A percentile compares a stretch with the other conserved stretches of the same genome.
These are phyloP conservation scores for Tolypocladium ophioglossoides DNA, from an alignment of 2,329 filamentous ascomycete species.

Conservation along the genomic window DNA sequence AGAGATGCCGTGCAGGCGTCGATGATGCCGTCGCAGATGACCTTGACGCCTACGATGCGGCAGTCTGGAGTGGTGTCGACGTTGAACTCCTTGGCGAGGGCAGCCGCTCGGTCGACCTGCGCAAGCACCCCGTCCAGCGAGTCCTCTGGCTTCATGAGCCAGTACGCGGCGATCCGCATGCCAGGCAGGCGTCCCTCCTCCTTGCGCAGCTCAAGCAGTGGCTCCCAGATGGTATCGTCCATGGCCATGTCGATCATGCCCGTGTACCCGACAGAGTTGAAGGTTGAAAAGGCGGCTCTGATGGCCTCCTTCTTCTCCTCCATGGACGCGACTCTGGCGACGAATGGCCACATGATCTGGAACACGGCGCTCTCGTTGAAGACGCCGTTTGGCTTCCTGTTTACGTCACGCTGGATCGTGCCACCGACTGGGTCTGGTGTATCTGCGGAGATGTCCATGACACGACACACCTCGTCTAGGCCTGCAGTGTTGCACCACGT, in stretches of 20 bases:
- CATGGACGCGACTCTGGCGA: conserved; percentile 34
- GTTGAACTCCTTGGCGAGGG: conserved; percentile 26
- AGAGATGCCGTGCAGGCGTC: conserved; percentile 55
- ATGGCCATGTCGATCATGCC: conserved; percentile 51
- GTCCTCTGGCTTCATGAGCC: conserved; percentile 40
- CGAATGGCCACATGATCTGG: conserved; percentile 43
- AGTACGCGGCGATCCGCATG: conserved; percentile 43
- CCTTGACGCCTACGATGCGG: conserved; percentile 50
- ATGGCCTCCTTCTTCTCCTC: conserved; percentile 38
- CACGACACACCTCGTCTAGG: conserved; percentile 28
- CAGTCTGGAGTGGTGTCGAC: conserved; percentile 23
- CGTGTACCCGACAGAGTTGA: conserved; percentile 41
- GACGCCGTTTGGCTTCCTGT: conserved; percentile 37
- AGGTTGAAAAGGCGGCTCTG: conserved; percentile 35
- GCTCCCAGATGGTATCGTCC: conserved; percentile 46
- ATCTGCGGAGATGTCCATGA: conserved; percentile 28
- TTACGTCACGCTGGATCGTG: conserved; percentile 36
- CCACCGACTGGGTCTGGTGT: conserved; percentile 39
- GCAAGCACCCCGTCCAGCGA: conserved; percentile 27
- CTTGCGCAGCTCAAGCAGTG: conserved; percentile 32
- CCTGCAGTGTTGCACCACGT: conserved; percentile 45
- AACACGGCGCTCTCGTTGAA: conserved; percentile 42
- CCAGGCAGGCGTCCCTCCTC: conserved; percentile 16
- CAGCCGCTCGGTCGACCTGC: conserved; percentile 40
- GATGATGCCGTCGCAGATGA: conserved; percentile 55